Evolutionary conservation across 2,329 filamentous ascomycete genomes (phyloP).

Genomic region (Ampelomyces quisqualis): DNA sequence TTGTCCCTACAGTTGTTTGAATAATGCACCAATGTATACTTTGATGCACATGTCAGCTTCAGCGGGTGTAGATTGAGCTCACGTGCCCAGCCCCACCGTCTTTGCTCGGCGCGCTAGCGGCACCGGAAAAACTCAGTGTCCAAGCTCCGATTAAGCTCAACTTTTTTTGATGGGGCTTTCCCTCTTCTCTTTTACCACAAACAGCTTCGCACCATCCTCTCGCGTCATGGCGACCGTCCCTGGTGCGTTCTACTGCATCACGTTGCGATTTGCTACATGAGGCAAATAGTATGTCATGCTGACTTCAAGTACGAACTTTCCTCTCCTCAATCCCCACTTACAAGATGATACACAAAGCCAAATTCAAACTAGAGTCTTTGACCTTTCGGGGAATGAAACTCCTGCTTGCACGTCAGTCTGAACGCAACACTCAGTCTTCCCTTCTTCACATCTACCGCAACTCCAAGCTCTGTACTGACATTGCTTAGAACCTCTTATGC

Average conservation of each 20-base stretch:
- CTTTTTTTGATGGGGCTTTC: slow-evolving; percentile 14
- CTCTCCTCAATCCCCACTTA: slow-evolving; percentile 12
- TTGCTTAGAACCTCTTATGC: slow-evolving; percentile 5
- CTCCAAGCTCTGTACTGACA: slow-evolving; percentile 14
- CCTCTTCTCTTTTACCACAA: slow-evolving; percentile 1
- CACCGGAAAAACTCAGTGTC: slow-evolving; percentile 3
- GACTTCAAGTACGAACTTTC: no score
- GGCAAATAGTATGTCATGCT: no score
- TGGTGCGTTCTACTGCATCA: not conserved
- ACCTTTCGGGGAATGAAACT: slow-evolving; percentile 48
- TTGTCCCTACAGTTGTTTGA: no score
- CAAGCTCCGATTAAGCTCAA: slow-evolving; percentile 10
- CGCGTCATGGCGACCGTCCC: not conserved
- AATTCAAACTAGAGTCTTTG: slow-evolving; percentile 51
- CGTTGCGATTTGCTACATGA: not conserved
- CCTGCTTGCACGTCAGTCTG: slow-evolving; percentile 49
- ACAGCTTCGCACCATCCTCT: not conserved
- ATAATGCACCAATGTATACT: no score
- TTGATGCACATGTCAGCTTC: no score
- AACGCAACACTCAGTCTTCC: slow-evolving; percentile 21
- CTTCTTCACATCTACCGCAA: not conserved
- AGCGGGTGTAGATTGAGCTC: no score
- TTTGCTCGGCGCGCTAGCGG: no score
- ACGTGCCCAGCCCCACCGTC: no score
- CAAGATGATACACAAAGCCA: slow-evolving; percentile 47